Percentiles rank a stretch among this genome's conserved stretches.
Conservation (phyloP, 202 grass and related monocot species). For the Bolboschoenoplectus hybrid region DNA sequence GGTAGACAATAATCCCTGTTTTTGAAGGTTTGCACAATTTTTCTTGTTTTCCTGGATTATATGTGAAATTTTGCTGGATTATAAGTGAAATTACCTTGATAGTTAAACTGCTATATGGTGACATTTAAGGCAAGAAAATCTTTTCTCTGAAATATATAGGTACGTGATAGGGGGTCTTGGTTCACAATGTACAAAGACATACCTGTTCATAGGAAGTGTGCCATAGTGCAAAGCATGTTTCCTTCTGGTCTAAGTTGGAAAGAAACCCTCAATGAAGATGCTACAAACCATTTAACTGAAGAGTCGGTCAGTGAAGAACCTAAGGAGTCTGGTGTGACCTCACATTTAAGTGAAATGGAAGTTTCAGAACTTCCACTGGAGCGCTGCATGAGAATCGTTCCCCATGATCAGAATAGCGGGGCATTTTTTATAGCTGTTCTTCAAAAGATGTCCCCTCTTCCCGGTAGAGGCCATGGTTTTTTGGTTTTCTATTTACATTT, state of each 20-base stretch:
- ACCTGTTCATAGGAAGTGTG: slow-evolving; percentile 67
- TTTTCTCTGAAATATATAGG: slow-evolving; percentile 52
- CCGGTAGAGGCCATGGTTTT: slow-evolving; percentile 51
- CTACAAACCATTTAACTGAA: slow-evolving; percentile 12
- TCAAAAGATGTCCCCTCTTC: slow-evolving; percentile 62
- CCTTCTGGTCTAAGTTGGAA: slow-evolving; percentile 72
- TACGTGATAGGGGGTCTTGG: slow-evolving; percentile 89
- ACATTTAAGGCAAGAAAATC: background rate
- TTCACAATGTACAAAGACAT: slow-evolving; percentile 76
- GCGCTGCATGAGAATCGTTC: slow-evolving; percentile 89
- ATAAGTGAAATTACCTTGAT: background rate
- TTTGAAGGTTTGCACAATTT: background rate
- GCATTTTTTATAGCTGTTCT: slow-evolving; percentile 96
- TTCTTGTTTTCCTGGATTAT: background rate
- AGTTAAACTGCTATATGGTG: slow-evolving; percentile 20
- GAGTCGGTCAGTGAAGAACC: background rate
- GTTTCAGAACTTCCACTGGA: slow-evolving; percentile 72
- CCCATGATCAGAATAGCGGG: slow-evolving; percentile 96
- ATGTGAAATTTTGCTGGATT: background rate
- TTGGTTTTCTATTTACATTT: slow-evolving; percentile 27
- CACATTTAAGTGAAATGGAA: slow-evolving; percentile 47
- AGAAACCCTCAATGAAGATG: slow-evolving; percentile 26
- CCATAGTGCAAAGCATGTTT: slow-evolving; percentile 86
- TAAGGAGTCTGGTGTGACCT: slow-evolving; percentile 40
- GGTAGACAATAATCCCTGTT: background rate